These are phyloP conservation scores for Fusarium xyrophilum DNA, from an alignment of 2,329 filamentous ascomycete genomes.

Conservation along the genomic window DNA sequence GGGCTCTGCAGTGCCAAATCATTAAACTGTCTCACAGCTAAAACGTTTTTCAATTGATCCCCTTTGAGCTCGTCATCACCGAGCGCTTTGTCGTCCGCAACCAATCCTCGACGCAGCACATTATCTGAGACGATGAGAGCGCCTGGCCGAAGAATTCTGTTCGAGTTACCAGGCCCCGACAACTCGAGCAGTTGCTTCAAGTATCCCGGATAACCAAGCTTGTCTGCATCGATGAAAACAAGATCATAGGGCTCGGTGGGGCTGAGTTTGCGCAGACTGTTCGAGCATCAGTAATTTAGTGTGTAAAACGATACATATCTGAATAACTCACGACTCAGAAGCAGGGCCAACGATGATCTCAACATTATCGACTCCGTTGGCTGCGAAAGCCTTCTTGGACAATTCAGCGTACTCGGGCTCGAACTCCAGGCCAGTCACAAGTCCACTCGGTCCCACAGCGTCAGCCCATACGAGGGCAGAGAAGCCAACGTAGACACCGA, in stretches of 20 bases:
- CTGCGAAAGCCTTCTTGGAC: conserved; percentile 50
- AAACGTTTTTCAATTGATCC: conserved; percentile 31
- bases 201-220: conserved; percentile 59
- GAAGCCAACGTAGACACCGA: conserved; percentile 58
- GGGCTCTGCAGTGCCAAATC: conserved; percentile 43
- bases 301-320: too few relatives aligned
- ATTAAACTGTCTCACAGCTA: conserved; percentile 48
- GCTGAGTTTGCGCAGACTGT: conserved; percentile 43
- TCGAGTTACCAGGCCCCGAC: conserved; percentile 48
- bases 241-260: conserved; percentile 55
- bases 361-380: conserved; percentile 52
- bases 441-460: conserved; percentile 53
- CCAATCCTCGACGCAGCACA: conserved; percentile 56
- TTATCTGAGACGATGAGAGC: conserved; percentile 64
- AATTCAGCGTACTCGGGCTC: conserved; percentile 52
- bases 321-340: conserved; percentile 51
- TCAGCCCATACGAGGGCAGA: conserved; percentile 58
- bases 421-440: conserved; percentile 56
- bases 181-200: conserved; percentile 53
- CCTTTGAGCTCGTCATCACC: conserved; percentile 29
- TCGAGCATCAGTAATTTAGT: background rate
- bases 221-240: conserved; percentile 63
- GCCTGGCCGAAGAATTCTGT: conserved; percentile 55
- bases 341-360: conserved; percentile 57
- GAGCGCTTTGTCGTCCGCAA: conserved; percentile 49